Conservation (phyloP, 495 filamentous ascomycete genomes). For the Lophiotrema nucula region DNA sequence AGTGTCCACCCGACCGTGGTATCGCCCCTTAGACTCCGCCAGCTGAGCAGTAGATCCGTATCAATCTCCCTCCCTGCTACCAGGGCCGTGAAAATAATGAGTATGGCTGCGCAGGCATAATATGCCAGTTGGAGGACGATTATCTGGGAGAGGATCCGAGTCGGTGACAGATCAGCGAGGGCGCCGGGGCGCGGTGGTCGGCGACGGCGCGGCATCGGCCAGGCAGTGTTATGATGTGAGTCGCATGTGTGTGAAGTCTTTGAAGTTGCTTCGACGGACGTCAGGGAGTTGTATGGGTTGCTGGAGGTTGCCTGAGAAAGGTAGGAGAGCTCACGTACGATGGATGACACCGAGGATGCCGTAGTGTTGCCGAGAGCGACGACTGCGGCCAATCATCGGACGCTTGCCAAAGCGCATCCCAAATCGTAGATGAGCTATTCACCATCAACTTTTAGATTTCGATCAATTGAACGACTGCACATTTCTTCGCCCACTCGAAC, state of each 20-base stretch:
- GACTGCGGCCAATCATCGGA: too few relatives aligned
- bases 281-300: background rate
- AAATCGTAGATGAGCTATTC: too few relatives aligned
- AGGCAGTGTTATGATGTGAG: background rate
- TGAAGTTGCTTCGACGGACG: background rate
- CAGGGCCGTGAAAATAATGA: slow-evolving; percentile 86
- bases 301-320: too few relatives aligned
- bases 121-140: slow-evolving; percentile 77
- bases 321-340: too few relatives aligned
- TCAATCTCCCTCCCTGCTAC: slow-evolving; percentile 74
- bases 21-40: slow-evolving; percentile 81
- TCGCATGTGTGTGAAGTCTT: background rate
- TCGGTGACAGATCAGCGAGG: slow-evolving; percentile 75
- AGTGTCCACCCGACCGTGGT: slow-evolving; percentile 90
- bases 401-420: too few relatives aligned
- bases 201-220: slow-evolving; percentile 68
- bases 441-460: too few relatives aligned
- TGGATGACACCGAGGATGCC: too few relatives aligned
- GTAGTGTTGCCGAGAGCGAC: too few relatives aligned
- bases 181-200: slow-evolving; percentile 77
- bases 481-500: too few relatives aligned
- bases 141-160: slow-evolving; percentile 86
- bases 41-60: slow-evolving; percentile 71
- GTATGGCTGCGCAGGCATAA: slow-evolving; percentile 69
- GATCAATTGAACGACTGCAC: too few relatives aligned